Evolutionary conservation across 148 eudicot species (phyloP).

Genomic region (Agrostemma githago): DNA sequence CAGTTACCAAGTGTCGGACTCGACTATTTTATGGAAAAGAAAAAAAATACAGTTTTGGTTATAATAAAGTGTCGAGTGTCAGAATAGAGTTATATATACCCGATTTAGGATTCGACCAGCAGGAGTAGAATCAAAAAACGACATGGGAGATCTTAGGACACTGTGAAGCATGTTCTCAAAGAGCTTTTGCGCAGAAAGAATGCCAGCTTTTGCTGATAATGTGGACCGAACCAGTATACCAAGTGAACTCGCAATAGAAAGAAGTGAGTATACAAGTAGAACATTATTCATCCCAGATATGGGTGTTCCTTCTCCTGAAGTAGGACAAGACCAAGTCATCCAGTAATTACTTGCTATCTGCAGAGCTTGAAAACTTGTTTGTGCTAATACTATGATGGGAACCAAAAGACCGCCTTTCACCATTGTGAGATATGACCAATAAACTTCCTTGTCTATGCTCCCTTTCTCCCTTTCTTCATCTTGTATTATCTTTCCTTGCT

Average conservation of each 20-base stretch:
- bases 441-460: constrained; percentile 91
- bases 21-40: too few species aligned
- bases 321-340: constrained; percentile 98
- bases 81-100: constrained; percentile 34
- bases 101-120: constrained; percentile 89
- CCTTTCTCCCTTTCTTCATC: constrained; percentile 96
- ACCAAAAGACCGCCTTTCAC: constrained; percentile 71
- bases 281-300: constrained; percentile 49
- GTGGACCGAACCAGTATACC: constrained; percentile 64
- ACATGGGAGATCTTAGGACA: constrained; percentile 79
- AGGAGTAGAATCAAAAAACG: constrained; percentile 96
- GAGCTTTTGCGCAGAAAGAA: constrained; percentile 69
- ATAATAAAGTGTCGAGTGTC: too few species aligned
- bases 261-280: constrained; percentile 60
- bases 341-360: constrained; percentile 93
- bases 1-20: too few species aligned
- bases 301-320: constrained; percentile 42
- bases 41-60: too few species aligned
- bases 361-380: constrained; percentile 69
- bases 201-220: constrained; percentile 61
- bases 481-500: constrained; percentile 64
- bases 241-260: constrained; percentile 66
- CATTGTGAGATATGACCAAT: constrained; percentile 71
- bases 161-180: constrained; percentile 66
- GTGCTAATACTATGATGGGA: constrained; percentile 71